Evolutionary conservation across 2,329 filamentous ascomycete genomes (phyloP), one percentile per base, ranked within the genome.

Genomic region (Claviceps quebecensis): DNA sequence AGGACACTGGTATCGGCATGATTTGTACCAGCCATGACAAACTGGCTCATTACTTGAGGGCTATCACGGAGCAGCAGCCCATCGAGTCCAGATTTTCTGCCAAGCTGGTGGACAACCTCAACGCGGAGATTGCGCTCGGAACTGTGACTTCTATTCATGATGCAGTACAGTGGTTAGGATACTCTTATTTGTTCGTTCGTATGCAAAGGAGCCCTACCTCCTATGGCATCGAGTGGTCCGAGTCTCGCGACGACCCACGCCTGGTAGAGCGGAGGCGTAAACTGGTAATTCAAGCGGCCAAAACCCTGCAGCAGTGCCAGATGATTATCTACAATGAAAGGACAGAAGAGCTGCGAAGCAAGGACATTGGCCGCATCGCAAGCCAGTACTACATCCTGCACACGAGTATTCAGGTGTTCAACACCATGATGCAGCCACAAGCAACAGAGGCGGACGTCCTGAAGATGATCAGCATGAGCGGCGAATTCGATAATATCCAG

Each of bases 261-360:
- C 76, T 98, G 26, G 88, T 96, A 2, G 85, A 93, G 61, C 78
- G 91, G 58, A 81, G 93, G 49, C 81, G 90, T 3, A 83, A 93
- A 57, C 73, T 98, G 49, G 85, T 93, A 50, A 89, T 95, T 45
- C 84, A 95, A 59, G 93, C 93, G 23, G 93, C 93, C 0, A 77
- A 83, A 44, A 86, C 87, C 5, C 71, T 98, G 44, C 90, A 96
- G 62, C 78, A 90, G 62, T 95, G 87, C 59, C 93, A 98, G 68
- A 98, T 98, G 94, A 93, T 98, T 61, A 93, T 98, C 52, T 98
- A 91, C 72, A 96, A 98, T 58, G 93, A 97, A 62, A 80, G 75
- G 17, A 98, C 91, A 0, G 91, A 96, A 58, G 91, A 96, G 60
- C 78, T 98, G 8, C 83, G 88, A 53, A 86, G 89, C 54, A 98